Evolutionary conservation across 192 early-diverging fungal species (phyloP), one percentile per base, ranked within the genome.

Genomic region (Entrophospora sp.): DNA sequence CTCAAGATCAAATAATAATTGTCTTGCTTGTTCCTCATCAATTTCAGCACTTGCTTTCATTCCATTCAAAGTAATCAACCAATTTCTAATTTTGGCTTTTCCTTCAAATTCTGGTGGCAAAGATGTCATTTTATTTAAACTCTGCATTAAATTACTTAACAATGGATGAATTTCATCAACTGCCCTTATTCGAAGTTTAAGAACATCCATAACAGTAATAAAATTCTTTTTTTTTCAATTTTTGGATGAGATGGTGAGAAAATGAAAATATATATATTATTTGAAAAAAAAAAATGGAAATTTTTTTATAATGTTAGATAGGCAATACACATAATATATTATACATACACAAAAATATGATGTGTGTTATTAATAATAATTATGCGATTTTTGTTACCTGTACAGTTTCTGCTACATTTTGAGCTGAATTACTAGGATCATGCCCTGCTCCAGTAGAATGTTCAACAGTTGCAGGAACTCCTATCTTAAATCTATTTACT

Each of bases 1-100:
- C 44, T 94, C 92, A 12, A 98, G 75, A 59, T 98, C 96, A 77
- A 98, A 98, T 32, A 90, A 68, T 57, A 98, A 72, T 76, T 98
- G 96, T 24, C 96, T 79, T 5, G 83, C 83, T 73, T 98, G 93
- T 27, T 94, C 90, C 25, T 85, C 83, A 18, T 79, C 79, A 6
- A 98, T 77, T 71, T 88, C 85, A 34, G 96, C 93, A 45, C 85
- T 89, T 2, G 96, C 96, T 76, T 91, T 95, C 92, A 96, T 93
- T 20, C 85, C 75, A 71, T 98, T 94, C 31, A 96, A 66, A 10
- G 79, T 83, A 32, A 96, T 93, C 12, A 98, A 75, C 89, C 96
- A 98, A 53, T 94, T 84, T 34, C 84, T 78, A 13, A 96, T 78
- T 64, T 85, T 90, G n/a, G 79, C 76, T 68, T 89, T 90, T 40